Conservation (phyloP, 169 alveolate genomes). For the Cryptosporidium baileyi region DNA sequence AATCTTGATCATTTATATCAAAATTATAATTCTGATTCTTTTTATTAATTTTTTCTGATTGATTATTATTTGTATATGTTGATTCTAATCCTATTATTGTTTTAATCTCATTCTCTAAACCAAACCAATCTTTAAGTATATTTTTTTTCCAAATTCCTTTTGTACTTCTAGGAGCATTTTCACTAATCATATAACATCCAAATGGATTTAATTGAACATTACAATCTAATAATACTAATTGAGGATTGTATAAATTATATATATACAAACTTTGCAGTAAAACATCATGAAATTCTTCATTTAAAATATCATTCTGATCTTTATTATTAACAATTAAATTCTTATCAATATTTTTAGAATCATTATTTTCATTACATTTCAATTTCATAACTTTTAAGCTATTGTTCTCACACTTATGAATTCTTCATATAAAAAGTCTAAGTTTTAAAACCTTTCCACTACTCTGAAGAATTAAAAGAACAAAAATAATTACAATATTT, state of each 20-base stretch:
- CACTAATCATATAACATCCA: slow-evolving; percentile 45
- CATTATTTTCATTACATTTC: not conserved
- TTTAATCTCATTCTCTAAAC: not conserved
- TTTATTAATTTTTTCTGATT: not conserved
- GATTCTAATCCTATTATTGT: slow-evolving; percentile 16
- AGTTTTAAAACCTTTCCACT: too few species aligned
- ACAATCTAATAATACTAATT: slow-evolving; percentile 35
- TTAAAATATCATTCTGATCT: not conserved
- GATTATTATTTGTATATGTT: not conserved
- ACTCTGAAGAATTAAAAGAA: too few species aligned
- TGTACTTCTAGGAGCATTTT: slow-evolving; percentile 50
- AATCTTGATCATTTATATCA: too few species aligned
- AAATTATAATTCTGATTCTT: not conserved
- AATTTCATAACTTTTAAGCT: not conserved
- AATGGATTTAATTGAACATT: slow-evolving; percentile 44
- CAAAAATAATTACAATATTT: too few species aligned
- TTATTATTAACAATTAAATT: not conserved
- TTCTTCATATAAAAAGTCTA: too few species aligned
- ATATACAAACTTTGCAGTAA: slow-evolving; percentile 17
- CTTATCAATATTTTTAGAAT: not conserved
- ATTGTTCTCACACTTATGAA: not conserved
- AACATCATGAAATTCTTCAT: not conserved
- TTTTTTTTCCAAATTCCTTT: slow-evolving; percentile 63
- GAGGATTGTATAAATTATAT: slow-evolving; percentile 43
- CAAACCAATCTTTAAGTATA: slow-evolving; percentile 40